Evolutionary conservation across 306 rosid genomes (phyloP).

Genomic region (Echinosophora koreensis): DNA sequence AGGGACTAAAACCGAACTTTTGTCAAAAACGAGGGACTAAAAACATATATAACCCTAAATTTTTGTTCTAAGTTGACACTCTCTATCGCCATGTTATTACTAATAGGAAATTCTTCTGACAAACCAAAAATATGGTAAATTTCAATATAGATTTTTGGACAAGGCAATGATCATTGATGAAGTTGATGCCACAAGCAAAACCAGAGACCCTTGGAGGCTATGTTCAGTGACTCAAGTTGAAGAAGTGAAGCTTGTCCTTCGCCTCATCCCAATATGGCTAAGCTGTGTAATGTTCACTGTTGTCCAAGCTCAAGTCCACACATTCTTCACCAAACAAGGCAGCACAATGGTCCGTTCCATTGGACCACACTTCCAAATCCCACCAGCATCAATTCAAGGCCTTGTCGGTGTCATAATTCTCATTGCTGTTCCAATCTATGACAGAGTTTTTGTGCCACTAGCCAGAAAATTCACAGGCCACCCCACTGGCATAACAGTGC

Average conservation of each 20-base stretch:
- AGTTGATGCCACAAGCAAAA: conserved; percentile 53
- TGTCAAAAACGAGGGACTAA: too few relatives aligned
- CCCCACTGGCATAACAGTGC: conserved; percentile 67
- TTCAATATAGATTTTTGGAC: conserved; percentile 64
- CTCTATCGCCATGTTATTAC: conserved; percentile 1
- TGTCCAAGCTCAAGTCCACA: conserved; percentile 67
- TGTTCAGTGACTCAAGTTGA: conserved; percentile 79
- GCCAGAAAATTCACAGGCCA: conserved; percentile 57
- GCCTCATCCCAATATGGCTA: conserved; percentile 80
- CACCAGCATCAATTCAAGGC: conserved; percentile 78
- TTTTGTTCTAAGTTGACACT: too few relatives aligned
- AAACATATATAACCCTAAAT: too few relatives aligned
- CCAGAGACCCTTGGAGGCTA: conserved; percentile 75
- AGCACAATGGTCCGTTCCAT: conserved; percentile 61
- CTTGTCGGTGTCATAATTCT: conserved; percentile 61
- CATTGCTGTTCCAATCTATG: conserved; percentile 60
- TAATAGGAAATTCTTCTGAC: not conserved
- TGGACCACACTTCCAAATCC: conserved; percentile 63
- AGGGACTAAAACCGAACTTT: too few relatives aligned
- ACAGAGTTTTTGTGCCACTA: conserved; percentile 58
- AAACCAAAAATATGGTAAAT: not conserved
- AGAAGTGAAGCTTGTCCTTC: conserved; percentile 73
- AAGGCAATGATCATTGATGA: conserved; percentile 73
- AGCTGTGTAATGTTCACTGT: conserved; percentile 68
- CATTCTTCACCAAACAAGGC: conserved; percentile 76